Conservation (phyloP, 208 protist species). For the Phytomonas sp. region DNA sequence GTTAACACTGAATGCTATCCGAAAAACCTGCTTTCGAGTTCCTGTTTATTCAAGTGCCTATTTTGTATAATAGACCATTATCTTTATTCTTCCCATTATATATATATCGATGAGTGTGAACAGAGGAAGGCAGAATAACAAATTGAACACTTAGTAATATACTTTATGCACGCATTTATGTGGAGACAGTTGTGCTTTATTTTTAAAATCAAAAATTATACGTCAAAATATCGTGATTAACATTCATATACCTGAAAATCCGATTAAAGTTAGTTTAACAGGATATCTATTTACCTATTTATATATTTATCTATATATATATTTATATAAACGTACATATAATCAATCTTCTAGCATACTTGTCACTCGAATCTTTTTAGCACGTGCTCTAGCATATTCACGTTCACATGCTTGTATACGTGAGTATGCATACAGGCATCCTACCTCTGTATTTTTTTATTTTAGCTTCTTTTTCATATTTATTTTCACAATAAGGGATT, state of each 20-base stretch:
- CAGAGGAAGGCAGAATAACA: too few relatives aligned
- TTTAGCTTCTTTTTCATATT: conserved; percentile 1
- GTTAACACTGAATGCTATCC: background rate
- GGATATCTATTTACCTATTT: conserved; percentile 12
- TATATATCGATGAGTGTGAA: too few relatives aligned
- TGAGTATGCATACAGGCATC: conserved; percentile 4
- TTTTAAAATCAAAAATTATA: too few relatives aligned
- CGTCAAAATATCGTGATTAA: too few relatives aligned
- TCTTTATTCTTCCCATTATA: conserved; percentile 1
- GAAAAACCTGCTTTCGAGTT: background rate
- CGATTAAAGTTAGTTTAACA: too few relatives aligned
- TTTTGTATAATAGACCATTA: too few relatives aligned
- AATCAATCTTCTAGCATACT: background rate
- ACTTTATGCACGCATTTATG: too few relatives aligned
- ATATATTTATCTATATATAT: conserved; percentile 7
- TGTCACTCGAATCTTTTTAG: conserved; percentile 1
- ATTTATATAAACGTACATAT: conserved; percentile 14
- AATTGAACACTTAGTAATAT: too few relatives aligned
- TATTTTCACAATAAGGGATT: background rate
- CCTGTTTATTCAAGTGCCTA: too few relatives aligned
- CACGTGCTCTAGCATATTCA: background rate
- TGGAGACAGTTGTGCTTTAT: too few relatives aligned
- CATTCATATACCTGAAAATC: too few relatives aligned
- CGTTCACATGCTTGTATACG: conserved; percentile 5
- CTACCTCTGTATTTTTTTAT: conserved; percentile 6